Conservation (phyloP, 1,139 yeast genomes). For the Meyerozyma athensensis region DNA sequence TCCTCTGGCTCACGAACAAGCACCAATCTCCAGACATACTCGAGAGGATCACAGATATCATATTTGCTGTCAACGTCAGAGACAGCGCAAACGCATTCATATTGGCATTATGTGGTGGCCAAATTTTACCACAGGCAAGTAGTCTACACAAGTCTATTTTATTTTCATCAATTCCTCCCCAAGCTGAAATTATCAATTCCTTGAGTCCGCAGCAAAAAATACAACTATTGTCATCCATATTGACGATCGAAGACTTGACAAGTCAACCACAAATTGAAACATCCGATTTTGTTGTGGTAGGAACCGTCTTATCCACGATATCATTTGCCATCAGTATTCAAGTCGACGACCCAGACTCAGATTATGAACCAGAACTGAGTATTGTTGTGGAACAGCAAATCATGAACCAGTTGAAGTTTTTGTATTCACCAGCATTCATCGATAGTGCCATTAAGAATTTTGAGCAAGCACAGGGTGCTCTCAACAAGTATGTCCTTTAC, state of each 20-base stretch:
- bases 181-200: neutral
- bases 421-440: slow-evolving; percentile 24
- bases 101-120: neutral
- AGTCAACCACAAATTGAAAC: slow-evolving; percentile 8
- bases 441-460: slow-evolving; percentile 19
- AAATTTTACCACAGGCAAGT: neutral
- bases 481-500: slow-evolving; percentile 10
- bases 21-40: neutral
- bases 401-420: slow-evolving; percentile 11
- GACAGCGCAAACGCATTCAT: slow-evolving; percentile 2
- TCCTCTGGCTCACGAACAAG: neutral
- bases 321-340: slow-evolving; percentile 15
- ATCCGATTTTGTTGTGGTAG: slow-evolving; percentile 20
- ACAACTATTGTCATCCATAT: neutral
- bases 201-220: neutral
- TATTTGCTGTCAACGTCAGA: slow-evolving; percentile 1
- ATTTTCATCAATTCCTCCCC: neutral
- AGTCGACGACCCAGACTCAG: slow-evolving; percentile 14
- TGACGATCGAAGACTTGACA: neutral
- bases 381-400: slow-evolving; percentile 8
- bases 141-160: neutral
- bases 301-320: slow-evolving; percentile 20
- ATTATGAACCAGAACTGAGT: slow-evolving; percentile 10
- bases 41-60: neutral
- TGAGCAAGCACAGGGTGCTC: slow-evolving; percentile 7